A percentile compares a stretch with the other conserved stretches of the same genome.
phyloP scores from a whole-genome alignment of 257 asterid species.

The Jasminum sambac region DNA sequence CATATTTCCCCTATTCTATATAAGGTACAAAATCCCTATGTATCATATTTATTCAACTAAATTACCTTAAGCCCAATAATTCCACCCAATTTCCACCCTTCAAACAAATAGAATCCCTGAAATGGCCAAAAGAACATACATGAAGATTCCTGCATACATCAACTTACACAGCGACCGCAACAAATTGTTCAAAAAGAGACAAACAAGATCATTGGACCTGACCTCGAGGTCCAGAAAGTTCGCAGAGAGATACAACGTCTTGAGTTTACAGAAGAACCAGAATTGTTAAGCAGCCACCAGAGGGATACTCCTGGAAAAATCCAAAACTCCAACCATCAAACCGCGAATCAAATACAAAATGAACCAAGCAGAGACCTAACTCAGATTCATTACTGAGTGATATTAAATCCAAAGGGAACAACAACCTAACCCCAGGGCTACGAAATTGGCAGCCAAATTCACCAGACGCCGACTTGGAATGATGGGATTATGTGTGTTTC shows the following conservation, averaged over 20 bases:
- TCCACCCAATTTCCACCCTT: not conserved
- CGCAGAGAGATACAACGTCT: not conserved
- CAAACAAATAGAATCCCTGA: not conserved
- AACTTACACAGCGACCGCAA: not conserved
- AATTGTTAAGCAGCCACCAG: conserved; percentile 10
- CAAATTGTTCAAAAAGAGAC: not conserved
- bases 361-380: not conserved
- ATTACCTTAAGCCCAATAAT: not conserved
- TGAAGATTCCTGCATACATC: not conserved
- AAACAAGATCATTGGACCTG: too few relatives aligned
- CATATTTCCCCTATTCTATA: not conserved
- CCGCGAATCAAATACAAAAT: not conserved
- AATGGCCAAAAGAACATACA: conserved; percentile 7
- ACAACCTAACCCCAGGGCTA: not conserved
- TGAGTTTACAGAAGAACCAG: conserved; percentile 2
- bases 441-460: not conserved
- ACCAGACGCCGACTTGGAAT: not conserved
- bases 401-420: not conserved
- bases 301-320: conserved; percentile 15
- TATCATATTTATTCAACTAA: conserved; percentile 1
- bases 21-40: not conserved
- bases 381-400: not conserved
- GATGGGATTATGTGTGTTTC: not conserved
- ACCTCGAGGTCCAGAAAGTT: conserved; percentile 10
- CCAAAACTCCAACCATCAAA: conserved; percentile 17